Evolutionary conservation across 148 eudicot genomes (phyloP).

Genomic region (Chenopodium berlandieri): DNA sequence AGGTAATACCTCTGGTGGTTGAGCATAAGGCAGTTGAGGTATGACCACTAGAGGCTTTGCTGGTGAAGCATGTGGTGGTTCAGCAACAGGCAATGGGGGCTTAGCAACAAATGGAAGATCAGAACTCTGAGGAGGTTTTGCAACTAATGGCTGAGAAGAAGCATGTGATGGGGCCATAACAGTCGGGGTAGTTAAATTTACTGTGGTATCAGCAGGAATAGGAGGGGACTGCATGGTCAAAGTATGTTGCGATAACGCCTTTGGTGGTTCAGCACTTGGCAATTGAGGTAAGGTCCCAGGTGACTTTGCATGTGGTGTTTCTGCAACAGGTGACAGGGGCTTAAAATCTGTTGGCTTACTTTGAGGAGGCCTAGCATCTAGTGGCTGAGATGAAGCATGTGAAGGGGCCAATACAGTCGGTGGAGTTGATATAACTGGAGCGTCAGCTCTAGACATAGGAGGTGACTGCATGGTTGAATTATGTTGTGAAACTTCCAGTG

Average conservation of each 20-base stretch:
- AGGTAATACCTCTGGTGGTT: conserved; percentile 8
- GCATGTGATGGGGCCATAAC: conserved; percentile 4
- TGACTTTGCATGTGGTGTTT: conserved; percentile 18
- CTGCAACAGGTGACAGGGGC: neutral
- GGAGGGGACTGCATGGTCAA: conserved; percentile 17
- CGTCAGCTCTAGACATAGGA: conserved; percentile 16
- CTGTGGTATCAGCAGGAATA: neutral
- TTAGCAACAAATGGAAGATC: conserved; percentile 26
- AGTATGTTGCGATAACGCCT: conserved; percentile 18
- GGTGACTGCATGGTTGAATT: conserved; percentile 13
- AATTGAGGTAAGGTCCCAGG: conserved; percentile 4
- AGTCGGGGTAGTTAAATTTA: neutral
- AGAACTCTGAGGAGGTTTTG: conserved; percentile 23
- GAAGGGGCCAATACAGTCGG: conserved; percentile 7
- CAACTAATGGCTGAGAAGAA: conserved; percentile 15
- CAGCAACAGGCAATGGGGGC: conserved; percentile 17
- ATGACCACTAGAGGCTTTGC: conserved; percentile 1
- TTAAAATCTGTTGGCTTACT: neutral
- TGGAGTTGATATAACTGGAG: neutral
- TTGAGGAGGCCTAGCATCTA: conserved; percentile 19
- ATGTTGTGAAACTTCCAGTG: conserved; percentile 16
- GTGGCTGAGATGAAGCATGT: conserved; percentile 17
- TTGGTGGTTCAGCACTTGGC: conserved; percentile 13
- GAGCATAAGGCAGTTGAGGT: conserved; percentile 14
- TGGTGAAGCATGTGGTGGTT: conserved; percentile 5